Evolutionary conservation across 805 yeast genomes (phyloP), one percentile per base, ranked within the genome.

Genomic region (Saccharomycopsis fermentans): DNA sequence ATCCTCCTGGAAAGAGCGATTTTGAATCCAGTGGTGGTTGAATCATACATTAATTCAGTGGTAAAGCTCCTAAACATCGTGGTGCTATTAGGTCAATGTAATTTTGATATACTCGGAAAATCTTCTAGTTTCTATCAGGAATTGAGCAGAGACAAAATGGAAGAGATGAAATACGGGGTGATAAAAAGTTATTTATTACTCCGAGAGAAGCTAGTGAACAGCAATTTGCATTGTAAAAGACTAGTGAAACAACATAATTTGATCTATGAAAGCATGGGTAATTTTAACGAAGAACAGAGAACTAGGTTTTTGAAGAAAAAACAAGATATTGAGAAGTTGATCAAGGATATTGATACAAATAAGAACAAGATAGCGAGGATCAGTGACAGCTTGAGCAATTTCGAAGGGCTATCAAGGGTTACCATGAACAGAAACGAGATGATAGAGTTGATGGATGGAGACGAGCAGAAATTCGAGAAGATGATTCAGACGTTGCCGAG

Each of bases 11-110:
- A 58, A 21, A 54, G 60, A 58, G 40, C 36, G n/a, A 37, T 55
- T 52, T 51, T 50, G 51, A 37, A 48, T 29, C 60, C 60, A n/a
- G 55, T 43, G 17, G 55, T 57, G 21, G 54, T 58, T 21, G 57
- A 58, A 50, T 55, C 55, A 24, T 58, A 58, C 52, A 32, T 58
- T 21, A 32, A 36, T n/a, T 48, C 51, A 11, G 47, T 50, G 9
- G 26, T 57, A 16, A 56, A 59, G 19, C 50, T 56, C 21, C 26
- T 43, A 19, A 24, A 53, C n/a, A 26, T 59, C 4, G 43, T 54
- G 1, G 17, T 47, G 16, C 17, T 56, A 14, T 43, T 55, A n/a
- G 36, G 55, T 21, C 54, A 29, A 37, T 17, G 34, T 14, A 54
- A 55, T 12, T 59, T 59, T 36, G 56, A 59, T 26, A 21, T 56